phyloP scores from a whole-genome alignment of 2,329 filamentous ascomycete genomes.

The Talaromyces sp. region DNA sequence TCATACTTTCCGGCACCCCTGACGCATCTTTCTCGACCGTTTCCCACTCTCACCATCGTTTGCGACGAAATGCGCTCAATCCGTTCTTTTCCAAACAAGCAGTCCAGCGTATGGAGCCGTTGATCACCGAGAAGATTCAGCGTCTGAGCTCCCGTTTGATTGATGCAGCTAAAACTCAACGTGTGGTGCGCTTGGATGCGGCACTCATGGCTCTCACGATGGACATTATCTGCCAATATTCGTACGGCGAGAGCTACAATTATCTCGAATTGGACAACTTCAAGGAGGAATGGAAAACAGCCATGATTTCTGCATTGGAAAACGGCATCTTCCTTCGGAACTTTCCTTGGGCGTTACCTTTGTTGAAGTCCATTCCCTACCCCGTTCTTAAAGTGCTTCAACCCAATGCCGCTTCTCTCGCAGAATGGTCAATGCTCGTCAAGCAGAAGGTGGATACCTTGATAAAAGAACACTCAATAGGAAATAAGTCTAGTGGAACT shows the following conservation, averaged over 20 bases:
- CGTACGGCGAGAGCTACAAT: constrained; percentile 36
- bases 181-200: constrained; percentile 27
- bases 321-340: constrained; percentile 17
- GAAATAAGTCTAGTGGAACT: constrained; percentile 18
- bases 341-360: constrained; percentile 14
- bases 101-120: constrained; percentile 37
- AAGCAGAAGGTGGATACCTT: constrained; percentile 6
- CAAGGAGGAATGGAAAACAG: constrained; percentile 25
- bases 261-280: constrained; percentile 33
- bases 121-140: constrained; percentile 38
- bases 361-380: constrained; percentile 12
- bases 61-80: constrained; percentile 28
- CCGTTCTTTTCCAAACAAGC: constrained; percentile 34
- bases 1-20: constrained; percentile 23
- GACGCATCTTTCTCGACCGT: constrained; percentile 26
- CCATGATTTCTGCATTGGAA: constrained; percentile 24
- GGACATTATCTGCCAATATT: constrained; percentile 42
- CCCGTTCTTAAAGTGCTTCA: constrained; percentile 16
- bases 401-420: constrained; percentile 16
- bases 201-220: constrained; percentile 34
- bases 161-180: constrained; percentile 21
- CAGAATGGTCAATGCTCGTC: constrained; percentile 17
- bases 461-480: constrained; percentile 1
- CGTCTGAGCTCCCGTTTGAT: constrained; percentile 31
- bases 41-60: constrained; percentile 27